Conservation (phyloP, 2,329 filamentous ascomycete species). For the Tolypocladium tropicale region DNA sequence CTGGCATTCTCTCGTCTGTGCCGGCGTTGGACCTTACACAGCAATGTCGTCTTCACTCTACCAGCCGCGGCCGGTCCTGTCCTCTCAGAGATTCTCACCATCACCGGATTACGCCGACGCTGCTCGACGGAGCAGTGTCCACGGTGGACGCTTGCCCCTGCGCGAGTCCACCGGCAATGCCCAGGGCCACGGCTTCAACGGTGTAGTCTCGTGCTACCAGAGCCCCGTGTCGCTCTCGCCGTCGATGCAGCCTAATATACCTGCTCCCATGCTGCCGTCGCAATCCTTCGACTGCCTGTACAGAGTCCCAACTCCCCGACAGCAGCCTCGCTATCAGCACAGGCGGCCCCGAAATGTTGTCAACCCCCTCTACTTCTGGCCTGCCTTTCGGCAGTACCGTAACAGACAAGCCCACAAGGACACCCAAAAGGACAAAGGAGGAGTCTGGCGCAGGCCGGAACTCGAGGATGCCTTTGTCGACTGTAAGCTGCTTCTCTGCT, state of each 20-base stretch:
- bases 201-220: conserved; percentile 33
- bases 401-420: conserved; percentile 55
- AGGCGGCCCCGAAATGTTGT: conserved; percentile 25
- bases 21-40: conserved; percentile 9
- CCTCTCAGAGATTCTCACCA: conserved; percentile 40
- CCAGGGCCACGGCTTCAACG: conserved; percentile 31
- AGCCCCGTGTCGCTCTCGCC: conserved; percentile 30
- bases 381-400: conserved; percentile 55
- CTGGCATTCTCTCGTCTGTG: conserved; percentile 20
- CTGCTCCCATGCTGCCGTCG: conserved; percentile 40
- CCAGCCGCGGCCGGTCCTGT: conserved; percentile 35
- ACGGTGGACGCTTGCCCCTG: conserved; percentile 33
- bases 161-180: conserved; percentile 43
- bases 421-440: conserved; percentile 47
- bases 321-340: conserved; percentile 21
- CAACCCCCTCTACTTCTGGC: conserved; percentile 53
- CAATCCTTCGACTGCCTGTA: conserved; percentile 34
- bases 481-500: conserved; percentile 44
- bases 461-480: conserved; percentile 59
- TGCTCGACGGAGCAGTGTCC: conserved; percentile 27
- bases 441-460: conserved; percentile 40
- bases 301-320: conserved; percentile 24
- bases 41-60: conserved; percentile 28
- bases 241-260: conserved; percentile 35
- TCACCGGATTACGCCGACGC: conserved; percentile 35